These are phyloP conservation scores for Hymenochaete sp. DNA, from an alignment of 1,284 basidiomycete genomes.

Conservation along the genomic window DNA sequence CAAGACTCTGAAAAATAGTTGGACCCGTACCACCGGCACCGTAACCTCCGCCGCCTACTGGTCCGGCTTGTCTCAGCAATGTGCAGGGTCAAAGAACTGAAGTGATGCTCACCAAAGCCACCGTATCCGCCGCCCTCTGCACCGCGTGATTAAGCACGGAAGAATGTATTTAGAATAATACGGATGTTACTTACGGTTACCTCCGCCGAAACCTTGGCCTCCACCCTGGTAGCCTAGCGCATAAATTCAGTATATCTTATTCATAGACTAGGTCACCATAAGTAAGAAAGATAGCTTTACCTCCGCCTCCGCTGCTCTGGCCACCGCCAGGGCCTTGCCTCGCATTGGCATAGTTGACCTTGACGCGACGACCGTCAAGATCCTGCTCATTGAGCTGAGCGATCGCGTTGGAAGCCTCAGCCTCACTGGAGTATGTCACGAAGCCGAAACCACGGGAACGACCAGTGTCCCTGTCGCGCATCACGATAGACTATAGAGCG, in stretches of 20 bases:
- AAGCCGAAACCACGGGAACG: slow-evolving; percentile 96
- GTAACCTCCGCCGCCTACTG: no score
- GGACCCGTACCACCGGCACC: no score
- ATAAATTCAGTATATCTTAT: not conserved
- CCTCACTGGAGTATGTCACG: slow-evolving; percentile 61
- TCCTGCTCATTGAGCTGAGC: slow-evolving; percentile 79
- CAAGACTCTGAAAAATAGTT: no score
- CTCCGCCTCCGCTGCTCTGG: slow-evolving; percentile 16
- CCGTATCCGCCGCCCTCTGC: no score
- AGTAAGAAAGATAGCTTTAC: not conserved
- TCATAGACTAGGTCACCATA: not conserved
- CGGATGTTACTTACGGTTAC: no score
- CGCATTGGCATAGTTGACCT: slow-evolving; percentile 92
- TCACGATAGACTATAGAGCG: slow-evolving; percentile 72
- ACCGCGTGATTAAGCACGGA: no score
- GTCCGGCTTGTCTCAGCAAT: no score
- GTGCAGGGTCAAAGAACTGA: no score
- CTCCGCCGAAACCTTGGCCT: slow-evolving; percentile 18
- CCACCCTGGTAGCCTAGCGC: slow-evolving; percentile 16
- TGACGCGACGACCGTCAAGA: slow-evolving; percentile 88
- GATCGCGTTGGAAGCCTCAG: slow-evolving; percentile 80
- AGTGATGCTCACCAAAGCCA: no score
- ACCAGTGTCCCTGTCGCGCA: slow-evolving; percentile 96
- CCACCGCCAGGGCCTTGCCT: slow-evolving; percentile 39
- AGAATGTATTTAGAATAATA: no score